Evolutionary conservation across 176 grass and related monocot genomes (phyloP), one percentile per base, ranked within the genome.

Genomic region (Stipa capillata): DNA sequence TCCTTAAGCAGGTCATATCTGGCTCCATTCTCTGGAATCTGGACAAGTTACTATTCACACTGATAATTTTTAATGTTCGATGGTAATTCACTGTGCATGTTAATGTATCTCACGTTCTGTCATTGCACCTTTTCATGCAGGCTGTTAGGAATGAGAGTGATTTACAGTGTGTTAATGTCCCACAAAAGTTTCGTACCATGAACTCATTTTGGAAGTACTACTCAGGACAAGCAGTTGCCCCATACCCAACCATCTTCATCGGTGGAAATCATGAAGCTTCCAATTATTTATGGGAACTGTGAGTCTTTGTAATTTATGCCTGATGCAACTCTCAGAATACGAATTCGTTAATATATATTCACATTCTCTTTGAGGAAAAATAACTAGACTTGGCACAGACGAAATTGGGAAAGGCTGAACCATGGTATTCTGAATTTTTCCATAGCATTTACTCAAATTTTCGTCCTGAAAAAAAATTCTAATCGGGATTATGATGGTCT

Each of bases 151-250:
- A 94, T 65, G 69, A 79, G 40, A 87, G 59, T 74, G 92, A 98
- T 75, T 76, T 98, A 63, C 63, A 85, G 2, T 92, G 81, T 77
- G 50, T 94, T 64, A 89, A 80, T 37, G 86, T 92, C 53, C 74
- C 70, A 69, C 83, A 40, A 81, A 98, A 92, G 23, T 87, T 20
- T 72, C 80, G 85, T 36, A 42, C 25, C 27, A 94, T 92, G 89
- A 94, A 92, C 44, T 73, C 95, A 11, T 94, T 98, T 87, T 98
- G 90, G 95, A 98, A 98, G 77, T 92, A 98, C 83, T 94, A 98
- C 76, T 92, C 92, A 7, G 95, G 87, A 62, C 80, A 94, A 89
- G 87, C 54, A 47, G 86, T 92, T 83, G 92, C 92, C 67, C 92
- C 92, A 24, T 92, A 92, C 80, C 92, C 95, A 40, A 94, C 90